phyloP scores from a whole-genome alignment of 148 eudicot genomes.

The Oxyria digyna region DNA sequence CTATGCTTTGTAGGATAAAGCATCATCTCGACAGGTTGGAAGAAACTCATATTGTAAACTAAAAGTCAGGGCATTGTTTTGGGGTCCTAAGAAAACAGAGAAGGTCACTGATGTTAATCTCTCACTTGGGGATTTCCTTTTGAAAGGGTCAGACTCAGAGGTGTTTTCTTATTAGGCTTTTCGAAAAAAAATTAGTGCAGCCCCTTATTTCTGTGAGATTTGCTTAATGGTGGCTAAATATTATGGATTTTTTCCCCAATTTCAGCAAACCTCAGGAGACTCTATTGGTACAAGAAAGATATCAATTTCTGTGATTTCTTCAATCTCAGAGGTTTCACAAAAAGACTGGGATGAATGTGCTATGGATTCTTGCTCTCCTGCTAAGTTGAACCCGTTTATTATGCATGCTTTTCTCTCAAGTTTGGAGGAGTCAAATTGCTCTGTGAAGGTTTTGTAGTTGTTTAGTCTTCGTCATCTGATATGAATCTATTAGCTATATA shows the following conservation, averaged over 20 bases:
- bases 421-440: constrained; percentile 67
- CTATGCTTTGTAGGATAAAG: neutral
- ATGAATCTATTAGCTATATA: neutral
- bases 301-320: constrained; percentile 67
- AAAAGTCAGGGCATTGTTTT: constrained; percentile 50
- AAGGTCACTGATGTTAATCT: constrained; percentile 31
- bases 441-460: constrained; percentile 54
- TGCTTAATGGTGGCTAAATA: neutral
- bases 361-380: constrained; percentile 54
- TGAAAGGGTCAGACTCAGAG: constrained; percentile 57
- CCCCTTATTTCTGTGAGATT: neutral
- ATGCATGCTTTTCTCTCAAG: constrained; percentile 77
- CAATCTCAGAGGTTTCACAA: constrained; percentile 57
- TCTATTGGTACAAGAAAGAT: constrained; percentile 25
- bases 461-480: neutral
- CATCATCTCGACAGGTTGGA: neutral
- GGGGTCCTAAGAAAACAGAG: constrained; percentile 54
- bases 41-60: neutral
- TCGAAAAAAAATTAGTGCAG: neutral
- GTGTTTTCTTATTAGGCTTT: constrained; percentile 32
- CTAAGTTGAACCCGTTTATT: constrained; percentile 76
- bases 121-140: constrained; percentile 49
- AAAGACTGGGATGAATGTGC: constrained; percentile 85
- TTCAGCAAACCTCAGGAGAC: constrained; percentile 12
- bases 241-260: neutral